Evolutionary conservation across 2,329 filamentous ascomycete species (phyloP), one percentile per base, ranked within the genome.

Genomic region (Alternaria arborescens): DNA sequence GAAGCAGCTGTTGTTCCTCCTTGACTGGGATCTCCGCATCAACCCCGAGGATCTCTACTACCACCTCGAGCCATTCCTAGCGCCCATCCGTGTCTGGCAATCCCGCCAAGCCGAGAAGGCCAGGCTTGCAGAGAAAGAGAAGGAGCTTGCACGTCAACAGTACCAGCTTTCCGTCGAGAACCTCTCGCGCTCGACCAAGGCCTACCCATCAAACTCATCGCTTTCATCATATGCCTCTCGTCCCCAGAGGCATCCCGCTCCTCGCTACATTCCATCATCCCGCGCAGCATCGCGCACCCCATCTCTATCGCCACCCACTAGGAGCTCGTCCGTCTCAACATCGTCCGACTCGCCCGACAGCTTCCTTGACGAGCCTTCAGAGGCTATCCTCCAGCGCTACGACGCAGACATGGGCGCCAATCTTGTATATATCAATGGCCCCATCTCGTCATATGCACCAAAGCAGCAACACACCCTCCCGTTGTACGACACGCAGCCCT

Each of bases 11-110:
- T 89, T 99, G 53, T 95, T 93, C 83, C 87, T 99, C 43, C 86
- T 99, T 46, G 92, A 97, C 77, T 99, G 94, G 93, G 93, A 99
- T 69, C 87, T 97, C 62, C 87, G 92, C 69, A 93, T 99, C 75
- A 89, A 85, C 42, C 88, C 93, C 74, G 86, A 94, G 57, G 93
- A 98, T 72, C 89, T 99, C 43, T 93, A 97, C 83, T 85, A 84
- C 68, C 92, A 97, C 78, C 86, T 98, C 41, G 93, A 97, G 71
- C 87, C 87, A 42, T 98, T 98, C 85, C 87, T 99, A 44, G 89
- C 89, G 34, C 94, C 94, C 28, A 91, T 98, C 74, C 91, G 94
- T 63, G 77, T 83, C 70, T 84, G 79, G 74, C 82, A 87, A 68
- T 75, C 82, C 20, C 82, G 85, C 64, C 80, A 85, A 58, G 83